Evolutionary conservation across 345 rosid species (phyloP), one percentile per base, ranked within the genome.

Genomic region (Eutrema yunnanense): DNA sequence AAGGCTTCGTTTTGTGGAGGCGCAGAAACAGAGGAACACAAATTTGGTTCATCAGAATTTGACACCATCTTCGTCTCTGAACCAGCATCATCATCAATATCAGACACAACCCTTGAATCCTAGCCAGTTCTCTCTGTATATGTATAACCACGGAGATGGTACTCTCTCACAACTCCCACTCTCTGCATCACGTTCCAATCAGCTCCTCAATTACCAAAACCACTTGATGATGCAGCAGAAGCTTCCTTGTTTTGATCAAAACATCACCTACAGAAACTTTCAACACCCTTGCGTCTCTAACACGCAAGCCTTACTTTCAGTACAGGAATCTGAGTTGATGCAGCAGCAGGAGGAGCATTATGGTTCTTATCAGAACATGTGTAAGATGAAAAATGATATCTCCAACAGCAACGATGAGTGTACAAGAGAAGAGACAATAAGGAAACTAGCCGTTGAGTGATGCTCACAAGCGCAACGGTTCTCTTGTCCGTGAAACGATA

Each of bases 391-490:
- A 22, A 22, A 34, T 57, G 48, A 40, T 14, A 40, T 34, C 22
- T 27, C 41, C 53, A 50, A 60, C 32, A 50, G 10, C 13, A 71
- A 61, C 42, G n/a, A n/a, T n/a, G n/a, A n/a, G n/a, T n/a, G n/a
- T n/a, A n/a, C n/a, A n/a, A n/a, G n/a, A n/a, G n/a, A n/a, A 14
- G 59, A 51, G 73, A 67, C 54, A 33, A 50, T 26, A 0, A 34
- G 40, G 26, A 38, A 76, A 69, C 30, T 76, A 76, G 79, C 79
- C 79, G 79, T 76, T 62, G 42, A 19, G 65, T n/a, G n/a, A 33
- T 33, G 62, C 38, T 62, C 56, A 73, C 49, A 10, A 55, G 56
- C 12, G 58, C 59, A 74, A 74, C 79, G 73, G 73, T 67, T 74
- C 48, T 67, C 47, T 74, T n/a, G 74, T 62, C 74, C 26, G 41